Base-by-base conservation (phyloP, 441 rosid genomes). In the Erysimum cheiri region DNA sequence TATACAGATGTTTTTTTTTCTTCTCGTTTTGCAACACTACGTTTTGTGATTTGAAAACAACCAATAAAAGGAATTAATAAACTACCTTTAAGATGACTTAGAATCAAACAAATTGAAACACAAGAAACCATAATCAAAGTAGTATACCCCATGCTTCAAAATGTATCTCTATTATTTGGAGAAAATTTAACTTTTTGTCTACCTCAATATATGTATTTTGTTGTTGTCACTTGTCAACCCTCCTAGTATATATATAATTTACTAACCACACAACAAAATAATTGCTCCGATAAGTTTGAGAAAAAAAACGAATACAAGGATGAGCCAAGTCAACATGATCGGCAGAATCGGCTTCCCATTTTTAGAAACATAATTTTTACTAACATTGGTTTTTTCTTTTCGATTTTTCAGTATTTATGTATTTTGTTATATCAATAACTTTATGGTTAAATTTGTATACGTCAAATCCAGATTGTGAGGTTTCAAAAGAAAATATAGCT, bases 21-120 rank as follows among this genome's bases (percentile, higher is more conserved):
- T 22, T 22, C 24, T 1, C 24, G 24, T 22, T 22, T 22, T 22
- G 24, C 24, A 22, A 22, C 24, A 22, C 24, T 43, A 43, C 24
- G 4, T 47, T 47, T 47, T 47, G 52, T 19, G 26, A 9, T 47
- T 47, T 47, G 1, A 10, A 48, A 22, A 22, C 26, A 4, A 22
- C 8, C 26, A 47, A 8, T 47, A 8, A 8, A 19, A 8, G 28
- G 1, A 36, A 36, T 36, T 36, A 19, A 9, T 17, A 9, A 19
- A 53, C 19, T 53, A 53, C 58, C 58, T 53, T 53, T 36, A 53
- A 53, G 36, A 53, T 29, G 6, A 11, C 6, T 53, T n/a, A 53
- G 58, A n/a, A n/a, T 29, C 58, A 53, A 8, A 29, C 19, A 29
- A 1, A n/a, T 6, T 19, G 29, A 29, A 53, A 29, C 58, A 31